Percentiles rank a stretch among this genome's conserved stretches.
Evolutionary conservation across 2,329 filamentous ascomycete species (phyloP).

Genomic region (Monosporascus ibericus): DNA sequence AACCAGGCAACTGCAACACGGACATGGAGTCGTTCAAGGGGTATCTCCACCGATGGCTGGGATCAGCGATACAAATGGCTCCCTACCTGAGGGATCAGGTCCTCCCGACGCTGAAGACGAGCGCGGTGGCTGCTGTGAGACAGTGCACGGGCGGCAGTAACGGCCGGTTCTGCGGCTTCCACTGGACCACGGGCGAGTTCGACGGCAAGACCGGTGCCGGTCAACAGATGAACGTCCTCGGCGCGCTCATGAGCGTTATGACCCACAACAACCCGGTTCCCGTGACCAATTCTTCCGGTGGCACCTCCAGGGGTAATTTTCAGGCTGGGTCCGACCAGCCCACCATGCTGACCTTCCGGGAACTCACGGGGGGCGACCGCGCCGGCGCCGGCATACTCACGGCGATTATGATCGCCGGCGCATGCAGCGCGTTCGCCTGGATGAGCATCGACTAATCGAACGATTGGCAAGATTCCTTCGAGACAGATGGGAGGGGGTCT

Average conservation of each 20-base stretch:
- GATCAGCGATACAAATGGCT: conserved; percentile 54
- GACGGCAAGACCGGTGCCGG: conserved; percentile 46
- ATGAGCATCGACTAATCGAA: conserved; percentile 33
- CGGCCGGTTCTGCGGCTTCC: conserved; percentile 57
- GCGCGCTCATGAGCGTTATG: conserved; percentile 38
- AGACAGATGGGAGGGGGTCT: no score
- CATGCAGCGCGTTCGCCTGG: conserved; percentile 42
- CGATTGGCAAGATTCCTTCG: neutral
- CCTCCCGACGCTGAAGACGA: conserved; percentile 50
- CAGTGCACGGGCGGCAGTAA: conserved; percentile 56
- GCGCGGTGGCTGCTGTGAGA: conserved; percentile 52
- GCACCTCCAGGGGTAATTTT: conserved; percentile 41
- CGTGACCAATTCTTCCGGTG: conserved; percentile 44
- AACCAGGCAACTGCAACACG: conserved; percentile 56
- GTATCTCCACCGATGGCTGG: conserved; percentile 61
- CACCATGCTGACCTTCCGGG: conserved; percentile 14
- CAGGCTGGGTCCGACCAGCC: conserved; percentile 31
- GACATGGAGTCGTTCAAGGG: conserved; percentile 73
- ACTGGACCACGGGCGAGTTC: conserved; percentile 42
- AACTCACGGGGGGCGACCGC: conserved; percentile 38
- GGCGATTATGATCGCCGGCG: conserved; percentile 34
- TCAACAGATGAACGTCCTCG: conserved; percentile 52
- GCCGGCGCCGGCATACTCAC: conserved; percentile 46
- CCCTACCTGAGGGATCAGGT: conserved; percentile 52
- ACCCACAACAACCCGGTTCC: conserved; percentile 31